phyloP scores from a whole-genome alignment of 2,329 filamentous ascomycete genomes.

The Scytalidium sp. region DNA sequence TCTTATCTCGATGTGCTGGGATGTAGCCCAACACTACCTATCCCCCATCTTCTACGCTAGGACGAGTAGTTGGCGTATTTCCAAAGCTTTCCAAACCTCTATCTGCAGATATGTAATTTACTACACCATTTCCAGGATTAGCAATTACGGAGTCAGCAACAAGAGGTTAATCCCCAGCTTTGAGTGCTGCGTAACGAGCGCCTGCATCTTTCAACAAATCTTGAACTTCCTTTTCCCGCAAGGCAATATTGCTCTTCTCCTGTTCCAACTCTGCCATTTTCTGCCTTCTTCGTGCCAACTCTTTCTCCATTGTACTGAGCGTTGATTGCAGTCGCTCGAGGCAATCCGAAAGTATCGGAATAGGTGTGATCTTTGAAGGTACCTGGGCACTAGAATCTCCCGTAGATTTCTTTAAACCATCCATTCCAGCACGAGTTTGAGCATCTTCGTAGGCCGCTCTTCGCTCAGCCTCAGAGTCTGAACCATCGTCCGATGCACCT shows the following conservation, averaged over 20 bases:
- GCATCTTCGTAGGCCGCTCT: slow-evolving; percentile 83
- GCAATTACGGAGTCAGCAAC: slow-evolving; percentile 12
- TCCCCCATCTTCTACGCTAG: slow-evolving; percentile 26
- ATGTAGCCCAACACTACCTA: slow-evolving; percentile 12
- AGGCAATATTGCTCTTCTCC: slow-evolving; percentile 66
- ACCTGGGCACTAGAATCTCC: slow-evolving; percentile 29
- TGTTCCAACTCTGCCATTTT: slow-evolving; percentile 63
- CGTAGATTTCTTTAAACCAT: slow-evolving; percentile 55
- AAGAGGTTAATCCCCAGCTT: slow-evolving; percentile 41
- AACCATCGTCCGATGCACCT: slow-evolving; percentile 57
- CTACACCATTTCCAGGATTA: slow-evolving; percentile 5
- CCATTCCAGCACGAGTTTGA: slow-evolving; percentile 85
- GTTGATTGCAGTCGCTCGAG: slow-evolving; percentile 61
- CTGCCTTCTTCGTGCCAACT: slow-evolving; percentile 56
- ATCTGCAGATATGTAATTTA: slow-evolving; percentile 14
- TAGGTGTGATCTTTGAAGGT: slow-evolving; percentile 65
- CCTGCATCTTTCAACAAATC: slow-evolving; percentile 77
- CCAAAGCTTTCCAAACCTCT: slow-evolving; percentile 36
- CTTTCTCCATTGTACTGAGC: slow-evolving; percentile 60
- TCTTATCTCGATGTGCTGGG: too few relatives aligned
- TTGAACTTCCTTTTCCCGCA: slow-evolving; percentile 77
- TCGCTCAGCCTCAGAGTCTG: slow-evolving; percentile 67
- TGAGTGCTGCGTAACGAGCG: slow-evolving; percentile 61
- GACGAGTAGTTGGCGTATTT: slow-evolving; percentile 29
- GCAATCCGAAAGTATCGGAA: slow-evolving; percentile 70